Evolutionary conservation across 495 filamentous ascomycete species (phyloP).

Genomic region (Rusavskia elegans): DNA sequence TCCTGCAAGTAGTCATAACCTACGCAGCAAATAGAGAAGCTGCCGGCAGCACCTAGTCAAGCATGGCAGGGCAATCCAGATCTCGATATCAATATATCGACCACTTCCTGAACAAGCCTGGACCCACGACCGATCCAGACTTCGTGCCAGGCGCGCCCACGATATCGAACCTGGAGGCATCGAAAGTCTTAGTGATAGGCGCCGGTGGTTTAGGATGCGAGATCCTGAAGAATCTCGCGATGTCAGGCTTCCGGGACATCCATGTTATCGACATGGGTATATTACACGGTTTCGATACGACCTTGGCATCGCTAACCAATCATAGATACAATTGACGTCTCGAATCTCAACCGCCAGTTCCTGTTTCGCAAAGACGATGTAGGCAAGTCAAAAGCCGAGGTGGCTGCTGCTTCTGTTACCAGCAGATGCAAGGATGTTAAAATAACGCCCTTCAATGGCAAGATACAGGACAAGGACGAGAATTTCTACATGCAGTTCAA

Average conservation of each 20-base stretch:
- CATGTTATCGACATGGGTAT: conserved; percentile 98
- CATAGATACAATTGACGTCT: conserved; percentile 89
- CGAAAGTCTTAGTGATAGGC: conserved; percentile 62
- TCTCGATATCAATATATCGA: conserved; percentile 41
- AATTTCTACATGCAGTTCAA: conserved; percentile 98
- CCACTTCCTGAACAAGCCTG: conserved; percentile 52
- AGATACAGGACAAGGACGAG: conserved; percentile 94
- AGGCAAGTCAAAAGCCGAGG: conserved; percentile 83
- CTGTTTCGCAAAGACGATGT: conserved; percentile 88
- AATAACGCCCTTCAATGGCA: conserved; percentile 84
- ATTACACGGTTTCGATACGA: conserved; percentile 1
- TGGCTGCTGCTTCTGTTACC: conserved; percentile 84
- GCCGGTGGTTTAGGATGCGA: conserved; percentile 95
- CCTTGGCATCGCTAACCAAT: conserved; percentile 12
- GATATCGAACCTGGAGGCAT: conserved; percentile 40
- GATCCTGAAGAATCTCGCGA: conserved; percentile 88
- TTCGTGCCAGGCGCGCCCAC: conserved; percentile 46
- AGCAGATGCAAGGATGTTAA: conserved; percentile 73
- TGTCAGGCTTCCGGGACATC: conserved; percentile 92
- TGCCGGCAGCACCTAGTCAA: not conserved
- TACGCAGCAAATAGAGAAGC: no score
- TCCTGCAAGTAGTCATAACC: no score
- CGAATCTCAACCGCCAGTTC: conserved; percentile 96
- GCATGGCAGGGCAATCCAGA: not conserved
- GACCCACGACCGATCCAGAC: conserved; percentile 64